These are phyloP conservation scores for Moricandia moricandioides DNA, from an alignment of 345 rosid species.

Conservation along the genomic window DNA sequence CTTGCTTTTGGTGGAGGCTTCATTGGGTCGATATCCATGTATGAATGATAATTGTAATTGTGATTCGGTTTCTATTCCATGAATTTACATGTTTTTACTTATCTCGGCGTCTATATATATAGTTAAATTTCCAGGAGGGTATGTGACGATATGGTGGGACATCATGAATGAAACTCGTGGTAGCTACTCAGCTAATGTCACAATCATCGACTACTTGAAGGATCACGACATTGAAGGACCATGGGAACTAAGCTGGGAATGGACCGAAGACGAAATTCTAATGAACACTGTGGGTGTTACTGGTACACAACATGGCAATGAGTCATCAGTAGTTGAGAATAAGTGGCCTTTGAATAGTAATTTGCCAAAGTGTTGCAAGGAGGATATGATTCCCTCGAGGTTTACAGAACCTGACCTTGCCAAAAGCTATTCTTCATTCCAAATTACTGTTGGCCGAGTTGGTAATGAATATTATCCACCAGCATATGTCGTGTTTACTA, in stretches of 20 bases:
- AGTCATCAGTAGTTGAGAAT: not conserved
- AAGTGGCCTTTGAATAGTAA: not conserved
- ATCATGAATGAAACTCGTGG: not conserved
- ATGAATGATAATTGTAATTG: not conserved
- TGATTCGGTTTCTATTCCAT: not conserved
- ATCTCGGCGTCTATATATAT: not conserved
- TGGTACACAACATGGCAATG: not conserved
- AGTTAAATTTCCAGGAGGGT: not conserved
- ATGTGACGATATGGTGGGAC: not conserved
- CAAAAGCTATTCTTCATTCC: not conserved
- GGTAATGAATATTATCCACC: not conserved
- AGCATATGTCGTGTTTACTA: not conserved
- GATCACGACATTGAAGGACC: not conserved
- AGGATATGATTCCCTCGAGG: not conserved
- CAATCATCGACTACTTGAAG: not conserved
- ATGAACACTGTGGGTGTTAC: not conserved
- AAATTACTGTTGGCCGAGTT: not conserved
- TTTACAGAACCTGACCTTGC: not conserved
- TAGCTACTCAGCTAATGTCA: not conserved
- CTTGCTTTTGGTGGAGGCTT: not conserved
- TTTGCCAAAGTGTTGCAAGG: not conserved
- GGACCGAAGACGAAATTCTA: not conserved
- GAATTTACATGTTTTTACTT: not conserved
- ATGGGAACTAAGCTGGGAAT: not conserved
- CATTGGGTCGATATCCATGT: not conserved